Percentiles rank a stretch among this genome's conserved stretches.
Evolutionary conservation across 352 stramenopile species (phyloP).

Genomic region (Phytophthora ohioensis): DNA sequence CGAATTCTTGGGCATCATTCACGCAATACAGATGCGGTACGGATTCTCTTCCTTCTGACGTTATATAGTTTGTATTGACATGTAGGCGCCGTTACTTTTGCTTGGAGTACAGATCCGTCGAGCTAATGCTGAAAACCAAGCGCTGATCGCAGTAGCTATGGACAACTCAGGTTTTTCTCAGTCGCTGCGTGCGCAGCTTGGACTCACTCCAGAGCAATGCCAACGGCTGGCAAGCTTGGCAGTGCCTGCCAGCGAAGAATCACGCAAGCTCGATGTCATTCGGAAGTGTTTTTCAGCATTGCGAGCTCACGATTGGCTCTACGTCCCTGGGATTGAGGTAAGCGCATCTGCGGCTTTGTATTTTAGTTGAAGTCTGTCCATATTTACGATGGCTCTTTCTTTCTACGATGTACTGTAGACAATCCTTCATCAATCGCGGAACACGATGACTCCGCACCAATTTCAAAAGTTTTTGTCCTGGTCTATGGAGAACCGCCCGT

Average conservation of each 20-base stretch:
- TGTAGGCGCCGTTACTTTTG: not conserved
- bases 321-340: constrained; percentile 87
- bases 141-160: constrained; percentile 67
- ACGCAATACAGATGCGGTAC: constrained; percentile 77
- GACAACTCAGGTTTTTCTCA: constrained; percentile 71
- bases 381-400: not conserved
- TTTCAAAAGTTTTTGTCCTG: constrained; percentile 88
- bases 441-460: constrained; percentile 83
- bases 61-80: constrained; percentile 1
- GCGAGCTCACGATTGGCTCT: constrained; percentile 86
- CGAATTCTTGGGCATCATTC: constrained; percentile 84
- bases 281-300: constrained; percentile 89
- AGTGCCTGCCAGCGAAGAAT: constrained; percentile 64
- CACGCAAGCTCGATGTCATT: constrained; percentile 81
- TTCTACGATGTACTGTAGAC: constrained; percentile 40
- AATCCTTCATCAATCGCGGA: constrained; percentile 78
- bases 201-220: constrained; percentile 79
- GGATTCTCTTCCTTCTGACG: constrained; percentile 1
- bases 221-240: constrained; percentile 60
- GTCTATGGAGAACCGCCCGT: constrained; percentile 76
- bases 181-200: constrained; percentile 60
- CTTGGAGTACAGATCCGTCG: constrained; percentile 60
- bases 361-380: not conserved
- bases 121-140: constrained; percentile 87
- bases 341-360: not conserved